Evolutionary conservation across 768 basidiomycete genomes (phyloP).

Genomic region (Pleurotus pulmonarius): DNA sequence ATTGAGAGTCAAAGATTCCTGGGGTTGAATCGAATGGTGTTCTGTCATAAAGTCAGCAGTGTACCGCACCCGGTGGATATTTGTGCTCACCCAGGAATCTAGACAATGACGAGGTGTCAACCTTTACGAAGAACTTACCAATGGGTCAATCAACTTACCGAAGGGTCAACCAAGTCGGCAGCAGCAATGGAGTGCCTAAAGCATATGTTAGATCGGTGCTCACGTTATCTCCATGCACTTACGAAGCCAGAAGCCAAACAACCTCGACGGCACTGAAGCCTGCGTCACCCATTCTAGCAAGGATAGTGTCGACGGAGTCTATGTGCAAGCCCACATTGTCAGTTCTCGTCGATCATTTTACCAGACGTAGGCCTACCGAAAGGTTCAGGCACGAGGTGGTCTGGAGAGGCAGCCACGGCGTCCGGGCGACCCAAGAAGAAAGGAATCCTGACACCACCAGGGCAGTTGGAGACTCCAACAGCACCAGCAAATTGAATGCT

Average conservation of each 20-base stretch:
- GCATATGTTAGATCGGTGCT: not conserved
- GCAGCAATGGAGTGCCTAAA: slow-evolving; percentile 22
- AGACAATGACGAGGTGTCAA: slow-evolving; percentile 1
- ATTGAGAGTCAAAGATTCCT: slow-evolving; percentile 37
- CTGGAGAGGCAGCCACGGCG: slow-evolving; percentile 27
- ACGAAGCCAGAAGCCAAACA: slow-evolving; percentile 34
- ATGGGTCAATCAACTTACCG: slow-evolving; percentile 12
- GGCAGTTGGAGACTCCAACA: slow-evolving; percentile 37
- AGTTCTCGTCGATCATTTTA: no score
- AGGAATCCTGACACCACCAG: slow-evolving; percentile 38
- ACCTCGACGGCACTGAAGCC: slow-evolving; percentile 31
- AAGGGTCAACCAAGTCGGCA: slow-evolving; percentile 29
- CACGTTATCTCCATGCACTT: not conserved
- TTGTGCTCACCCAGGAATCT: slow-evolving; percentile 12
- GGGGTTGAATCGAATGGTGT: slow-evolving; percentile 47
- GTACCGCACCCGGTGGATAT: not conserved
- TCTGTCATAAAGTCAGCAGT: slow-evolving; percentile 10
- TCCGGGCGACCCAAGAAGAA: slow-evolving; percentile 35
- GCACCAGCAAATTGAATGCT: slow-evolving; percentile 48
- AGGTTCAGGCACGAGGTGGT: slow-evolving; percentile 24
- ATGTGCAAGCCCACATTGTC: not conserved
- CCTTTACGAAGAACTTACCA: slow-evolving; percentile 14
- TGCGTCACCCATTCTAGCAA: slow-evolving; percentile 26
- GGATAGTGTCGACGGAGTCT: not conserved
- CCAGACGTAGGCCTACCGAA: slow-evolving; percentile 12